Base-by-base conservation (phyloP, 1,139 yeast species). In the Lodderomyces margitis region DNA sequence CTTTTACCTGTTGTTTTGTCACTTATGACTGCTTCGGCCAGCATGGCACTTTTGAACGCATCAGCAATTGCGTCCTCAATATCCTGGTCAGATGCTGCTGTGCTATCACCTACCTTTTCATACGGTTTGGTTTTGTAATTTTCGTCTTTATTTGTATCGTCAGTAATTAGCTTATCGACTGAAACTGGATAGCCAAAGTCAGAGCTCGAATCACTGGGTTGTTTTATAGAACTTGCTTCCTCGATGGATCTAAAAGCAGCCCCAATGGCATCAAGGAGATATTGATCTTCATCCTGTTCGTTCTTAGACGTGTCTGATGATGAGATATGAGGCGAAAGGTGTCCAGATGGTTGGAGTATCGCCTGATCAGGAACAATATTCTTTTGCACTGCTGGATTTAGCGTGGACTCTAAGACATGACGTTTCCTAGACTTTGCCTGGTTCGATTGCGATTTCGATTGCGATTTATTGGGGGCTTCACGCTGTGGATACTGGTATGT, bases 21-120 rank as follows among this genome's bases (percentile, higher is more conserved):
- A 6, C 19, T 15, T 19, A 9, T 17, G 10, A 15, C 31, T 11
- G 21, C n/a, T 10, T 19, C 32, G 6, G 41, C 12, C 48, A 15
- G 32, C 32, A 59, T 48, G 3, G 65, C 67, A 1, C 67, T 54
- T 36, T 58, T 60, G 46, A 67, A 64, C 1, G 73, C 71, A 43
- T 58, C 66, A 2, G 64, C 56, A 17, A 66, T 66, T 11, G 64
- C 69, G 49, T 52, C 58, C 41, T 62, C 64, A 52, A 63, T 57
- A 30, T 53, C 55, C 12, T 51, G 32, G 32, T 32, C 34, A n/a
- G 17, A 12, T 20, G 34, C 23, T 9, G 25, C 39, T 52, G 37
- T 62, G 56, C 2, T 67, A 70, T 46, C 61, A 53, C 5, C 62
- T 65, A 21, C 63, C 64, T 3, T 66, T 10, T 15, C 31, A 23